These are phyloP conservation scores for Botryobasidium botryosum DNA, from an alignment of 768 basidiomycete species.

Conservation along the genomic window DNA sequence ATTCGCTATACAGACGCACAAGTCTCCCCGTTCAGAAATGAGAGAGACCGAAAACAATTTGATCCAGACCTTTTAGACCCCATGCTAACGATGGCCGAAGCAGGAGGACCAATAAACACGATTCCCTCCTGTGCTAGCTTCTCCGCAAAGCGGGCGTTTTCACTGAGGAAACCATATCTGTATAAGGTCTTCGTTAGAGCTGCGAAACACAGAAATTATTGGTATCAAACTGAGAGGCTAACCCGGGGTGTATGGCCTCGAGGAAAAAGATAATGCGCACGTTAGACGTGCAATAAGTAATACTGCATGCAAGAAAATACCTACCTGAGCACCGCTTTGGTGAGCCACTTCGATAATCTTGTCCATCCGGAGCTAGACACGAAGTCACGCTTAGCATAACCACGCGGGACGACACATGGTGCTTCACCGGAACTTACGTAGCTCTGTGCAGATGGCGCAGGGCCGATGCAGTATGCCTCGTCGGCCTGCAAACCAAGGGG, in stretches of 20 bases:
- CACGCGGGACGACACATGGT: background rate
- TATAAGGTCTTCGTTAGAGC: background rate
- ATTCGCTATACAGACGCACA: constrained; percentile 40
- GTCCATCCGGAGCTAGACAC: constrained; percentile 57
- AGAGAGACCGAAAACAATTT: background rate
- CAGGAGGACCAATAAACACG: constrained; percentile 81
- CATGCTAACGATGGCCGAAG: constrained; percentile 81
- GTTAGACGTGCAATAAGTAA: constrained; percentile 5
- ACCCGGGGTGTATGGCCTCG: constrained; percentile 89
- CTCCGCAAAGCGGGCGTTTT: constrained; percentile 72
- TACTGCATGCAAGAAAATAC: constrained; percentile 14
- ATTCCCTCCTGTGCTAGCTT: constrained; percentile 60
- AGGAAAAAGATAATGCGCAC: background rate
- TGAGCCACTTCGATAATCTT: constrained; percentile 76
- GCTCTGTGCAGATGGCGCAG: constrained; percentile 74
- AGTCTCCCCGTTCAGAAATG: no score
- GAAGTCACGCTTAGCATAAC: background rate
- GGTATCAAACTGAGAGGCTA: constrained; percentile 13
- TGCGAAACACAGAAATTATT: background rate
- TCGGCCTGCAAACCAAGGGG: constrained; percentile 36
- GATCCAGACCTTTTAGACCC: constrained; percentile 73
- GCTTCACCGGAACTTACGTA: constrained; percentile 42
- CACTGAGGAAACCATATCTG: constrained; percentile 82
- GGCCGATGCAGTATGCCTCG: constrained; percentile 85
- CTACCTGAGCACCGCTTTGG: constrained; percentile 68